Evolutionary conservation across 2,329 filamentous ascomycete species (phyloP).

Genomic region (Microsporum canis): DNA sequence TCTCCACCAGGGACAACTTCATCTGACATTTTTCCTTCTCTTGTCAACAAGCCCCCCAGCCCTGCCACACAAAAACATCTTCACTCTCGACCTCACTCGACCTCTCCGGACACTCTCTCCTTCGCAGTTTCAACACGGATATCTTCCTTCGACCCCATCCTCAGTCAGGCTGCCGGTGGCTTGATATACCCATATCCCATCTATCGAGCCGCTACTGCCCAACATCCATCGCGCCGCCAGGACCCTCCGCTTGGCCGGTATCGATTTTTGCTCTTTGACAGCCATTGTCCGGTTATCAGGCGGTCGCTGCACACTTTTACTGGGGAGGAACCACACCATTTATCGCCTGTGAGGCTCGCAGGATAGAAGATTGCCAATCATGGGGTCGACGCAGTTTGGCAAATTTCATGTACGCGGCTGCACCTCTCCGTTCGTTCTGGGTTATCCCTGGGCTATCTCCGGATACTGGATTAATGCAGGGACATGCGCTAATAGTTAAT

Average conservation of each 20-base stretch:
- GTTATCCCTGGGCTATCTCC: not conserved
- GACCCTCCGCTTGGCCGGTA: not conserved
- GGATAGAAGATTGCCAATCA: conserved; percentile 17
- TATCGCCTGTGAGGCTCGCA: not conserved
- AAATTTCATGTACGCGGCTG: conserved; percentile 45
- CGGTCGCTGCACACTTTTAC: not conserved
- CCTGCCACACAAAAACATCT: not conserved
- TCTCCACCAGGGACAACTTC: conserved; percentile 1
- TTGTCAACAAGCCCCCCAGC: not conserved
- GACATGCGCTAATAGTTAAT: conserved; percentile 3
- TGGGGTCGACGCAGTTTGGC: conserved; percentile 47
- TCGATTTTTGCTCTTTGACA: not conserved
- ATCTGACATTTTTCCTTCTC: conserved; percentile 1
- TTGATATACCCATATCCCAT: not conserved
- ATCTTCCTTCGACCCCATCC: not conserved
- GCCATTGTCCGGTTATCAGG: not conserved
- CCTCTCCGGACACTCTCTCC: not conserved
- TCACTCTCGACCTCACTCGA: not conserved
- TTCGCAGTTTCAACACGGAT: not conserved
- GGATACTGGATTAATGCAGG: not conserved
- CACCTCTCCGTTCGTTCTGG: not conserved
- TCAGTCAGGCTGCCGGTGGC: not conserved
- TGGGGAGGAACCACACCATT: not conserved
- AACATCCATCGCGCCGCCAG: too few species aligned
- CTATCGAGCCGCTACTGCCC: not conserved